Base-by-base conservation (phyloP, 169 alveolate species). In the Plasmodium coatneyi region DNA sequence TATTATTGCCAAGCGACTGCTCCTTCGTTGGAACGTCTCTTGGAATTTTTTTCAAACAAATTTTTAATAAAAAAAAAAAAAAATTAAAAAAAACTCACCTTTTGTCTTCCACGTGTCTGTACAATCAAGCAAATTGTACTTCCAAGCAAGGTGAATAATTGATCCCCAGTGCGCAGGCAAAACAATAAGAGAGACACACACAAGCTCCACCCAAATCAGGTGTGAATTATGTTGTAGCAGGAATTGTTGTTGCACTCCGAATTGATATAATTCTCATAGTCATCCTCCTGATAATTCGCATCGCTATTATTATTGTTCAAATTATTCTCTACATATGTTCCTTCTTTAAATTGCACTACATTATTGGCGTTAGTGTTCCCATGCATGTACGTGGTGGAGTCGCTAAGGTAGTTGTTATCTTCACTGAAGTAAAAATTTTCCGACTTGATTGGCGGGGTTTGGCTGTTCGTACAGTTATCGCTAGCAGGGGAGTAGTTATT, bases 191-290 rank as follows among this genome's bases (percentile, higher is more conserved):
- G 36, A 60, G 74, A 60, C 2, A 66, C 14, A 66, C 19, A 22
- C 76, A 66, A 5, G 39, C 39, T 32, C 1, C 39, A 32, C 5
- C 3, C 39, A 14, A 30, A 83, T 78, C 71, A 86, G 22, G 54
- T 86, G 28, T 86, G 93, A 30, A 86, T 78, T 14, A 86, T 86
- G 80, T 86, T 86, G 70, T 86, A 86, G 71, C 93, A 86, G 1
- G 80, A 74, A 86, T 86, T 86, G 79, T 49, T 86, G 71, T 86
- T 86, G 39, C 93, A 86, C 66, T 86, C 93, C 16, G 93, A 30
- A 32, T 86, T 49, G 41, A 86, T 86, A 74, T 74, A 86, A 56
- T 86, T 86, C 9, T 28, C 78, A 28, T 86, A 86, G 16, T 86
- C 36, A 66, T 25, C 49, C 43, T 86, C 93, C 56, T 86, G 93